phyloP scores from a whole-genome alignment of 2,329 filamentous ascomycete genomes.

The Phaeomoniella chlamydospora region DNA sequence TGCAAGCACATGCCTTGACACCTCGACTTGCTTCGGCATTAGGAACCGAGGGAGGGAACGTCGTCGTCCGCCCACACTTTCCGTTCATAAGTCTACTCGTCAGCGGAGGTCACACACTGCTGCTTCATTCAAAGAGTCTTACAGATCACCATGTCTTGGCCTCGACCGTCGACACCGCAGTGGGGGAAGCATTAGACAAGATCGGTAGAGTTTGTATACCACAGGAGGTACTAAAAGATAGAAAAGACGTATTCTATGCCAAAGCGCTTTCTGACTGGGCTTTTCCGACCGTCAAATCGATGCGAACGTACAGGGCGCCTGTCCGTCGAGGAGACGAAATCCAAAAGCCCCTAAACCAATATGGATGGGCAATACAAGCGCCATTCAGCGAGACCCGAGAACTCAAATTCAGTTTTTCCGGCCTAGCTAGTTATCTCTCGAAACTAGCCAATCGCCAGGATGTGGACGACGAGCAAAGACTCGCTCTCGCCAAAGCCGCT shows the following conservation, averaged over 20 bases:
- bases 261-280: conserved; percentile 66
- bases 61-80: conserved; percentile 38
- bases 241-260: conserved; percentile 62
- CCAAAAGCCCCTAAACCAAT: conserved; percentile 27
- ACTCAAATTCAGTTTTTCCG: conserved; percentile 61
- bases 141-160: conserved; percentile 61
- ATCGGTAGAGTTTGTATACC: conserved; percentile 65
- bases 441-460: conserved; percentile 31
- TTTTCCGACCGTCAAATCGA: conserved; percentile 37
- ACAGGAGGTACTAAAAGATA: conserved; percentile 33
- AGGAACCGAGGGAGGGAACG: conserved; percentile 10
- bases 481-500: conserved; percentile 52
- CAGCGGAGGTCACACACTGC: conserved; percentile 81
- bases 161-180: conserved; percentile 61
- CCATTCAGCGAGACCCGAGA: conserved; percentile 47
- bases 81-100: conserved; percentile 82
- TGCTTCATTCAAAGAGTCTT: conserved; percentile 58
- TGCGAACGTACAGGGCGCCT: conserved; percentile 42
- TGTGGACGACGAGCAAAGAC: conserved; percentile 46
- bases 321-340: conserved; percentile 45
- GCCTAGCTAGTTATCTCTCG: conserved; percentile 51
- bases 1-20: conserved; percentile 92
- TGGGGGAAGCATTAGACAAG: conserved; percentile 86
- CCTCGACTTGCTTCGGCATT: conserved; percentile 60
- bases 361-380: conserved; percentile 54